Evolutionary conservation across 441 rosid species (phyloP).

Genomic region (Erodium trifolium): DNA sequence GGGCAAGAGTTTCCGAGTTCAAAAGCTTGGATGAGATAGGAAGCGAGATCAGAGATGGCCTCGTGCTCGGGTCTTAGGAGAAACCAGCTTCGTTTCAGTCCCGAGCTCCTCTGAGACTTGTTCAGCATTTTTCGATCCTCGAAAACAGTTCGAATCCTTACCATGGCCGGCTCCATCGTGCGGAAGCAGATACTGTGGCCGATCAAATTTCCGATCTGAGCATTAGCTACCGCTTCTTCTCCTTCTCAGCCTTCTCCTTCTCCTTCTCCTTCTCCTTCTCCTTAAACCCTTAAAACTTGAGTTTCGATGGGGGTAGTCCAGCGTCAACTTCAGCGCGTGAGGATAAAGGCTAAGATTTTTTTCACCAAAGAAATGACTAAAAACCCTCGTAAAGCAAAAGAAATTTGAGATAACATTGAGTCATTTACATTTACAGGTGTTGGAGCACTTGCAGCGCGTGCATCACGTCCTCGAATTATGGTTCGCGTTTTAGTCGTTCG

Average conservation of each 20-base stretch:
- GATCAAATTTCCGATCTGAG: background rate
- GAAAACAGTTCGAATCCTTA: constrained; percentile 59
- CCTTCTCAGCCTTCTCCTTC: background rate
- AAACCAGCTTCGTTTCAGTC: constrained; percentile 66
- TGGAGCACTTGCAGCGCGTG: no score
- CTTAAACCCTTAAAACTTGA: no score
- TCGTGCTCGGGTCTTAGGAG: constrained; percentile 57
- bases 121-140: constrained; percentile 41
- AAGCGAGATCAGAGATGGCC: constrained; percentile 64
- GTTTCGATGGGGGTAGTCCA: background rate
- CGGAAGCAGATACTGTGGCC: background rate
- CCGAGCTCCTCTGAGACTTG: constrained; percentile 46
- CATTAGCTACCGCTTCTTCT: background rate
- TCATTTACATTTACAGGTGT: no score
- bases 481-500: no score
- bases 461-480: no score
- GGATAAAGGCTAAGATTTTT: background rate
- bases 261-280: no score
- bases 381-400: background rate
- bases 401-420: no score
- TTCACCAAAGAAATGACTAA: background rate
- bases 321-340: background rate
- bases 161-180: constrained; percentile 29
- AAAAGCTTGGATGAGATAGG: constrained; percentile 45
- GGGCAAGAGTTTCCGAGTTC: constrained; percentile 56